Percentiles rank a stretch among this genome's conserved stretches.
Conservation (phyloP, 2,329 filamentous ascomycete species). For the Cladosporium sp. region DNA sequence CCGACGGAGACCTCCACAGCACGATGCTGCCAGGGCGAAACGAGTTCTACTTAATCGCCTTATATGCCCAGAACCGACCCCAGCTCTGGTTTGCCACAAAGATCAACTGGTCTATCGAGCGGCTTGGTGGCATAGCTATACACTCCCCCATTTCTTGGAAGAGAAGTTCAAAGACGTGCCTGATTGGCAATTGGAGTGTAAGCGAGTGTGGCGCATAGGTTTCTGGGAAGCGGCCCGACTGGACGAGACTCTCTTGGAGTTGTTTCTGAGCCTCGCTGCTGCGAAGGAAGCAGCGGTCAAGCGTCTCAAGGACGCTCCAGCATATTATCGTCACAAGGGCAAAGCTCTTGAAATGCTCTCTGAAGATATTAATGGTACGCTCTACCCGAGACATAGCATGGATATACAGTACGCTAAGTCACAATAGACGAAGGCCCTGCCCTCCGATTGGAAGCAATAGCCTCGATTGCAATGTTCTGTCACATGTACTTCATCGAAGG, state of each 20-base stretch:
- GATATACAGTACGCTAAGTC: not conserved
- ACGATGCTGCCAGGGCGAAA: not conserved
- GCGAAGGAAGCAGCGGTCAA: slow-evolving; percentile 2
- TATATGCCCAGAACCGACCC: not conserved
- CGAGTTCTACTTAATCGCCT: not conserved
- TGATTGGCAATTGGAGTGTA: not conserved
- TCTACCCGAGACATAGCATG: not conserved
- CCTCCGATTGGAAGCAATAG: not conserved
- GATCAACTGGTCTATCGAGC: not conserved
- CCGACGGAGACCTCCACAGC: not conserved
- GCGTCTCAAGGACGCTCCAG: not conserved
- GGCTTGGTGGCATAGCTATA: slow-evolving; percentile 2
- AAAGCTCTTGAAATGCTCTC: not conserved
- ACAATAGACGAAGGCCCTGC: not conserved
- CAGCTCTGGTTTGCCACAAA: not conserved
- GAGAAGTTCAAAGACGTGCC: not conserved
- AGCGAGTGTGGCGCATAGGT: not conserved
- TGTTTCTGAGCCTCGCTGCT: not conserved
- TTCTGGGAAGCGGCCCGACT: not conserved
- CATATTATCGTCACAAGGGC: not conserved
- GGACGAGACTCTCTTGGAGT: not conserved
- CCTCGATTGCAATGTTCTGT: not conserved
- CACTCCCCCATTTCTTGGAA: not conserved
- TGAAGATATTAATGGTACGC: not conserved
- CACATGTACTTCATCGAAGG: not conserved